Percentiles rank a stretch among this genome's conserved stretches.
Conservation (phyloP, 1,139 yeast genomes). For the Suhomyces anneliseae region DNA sequence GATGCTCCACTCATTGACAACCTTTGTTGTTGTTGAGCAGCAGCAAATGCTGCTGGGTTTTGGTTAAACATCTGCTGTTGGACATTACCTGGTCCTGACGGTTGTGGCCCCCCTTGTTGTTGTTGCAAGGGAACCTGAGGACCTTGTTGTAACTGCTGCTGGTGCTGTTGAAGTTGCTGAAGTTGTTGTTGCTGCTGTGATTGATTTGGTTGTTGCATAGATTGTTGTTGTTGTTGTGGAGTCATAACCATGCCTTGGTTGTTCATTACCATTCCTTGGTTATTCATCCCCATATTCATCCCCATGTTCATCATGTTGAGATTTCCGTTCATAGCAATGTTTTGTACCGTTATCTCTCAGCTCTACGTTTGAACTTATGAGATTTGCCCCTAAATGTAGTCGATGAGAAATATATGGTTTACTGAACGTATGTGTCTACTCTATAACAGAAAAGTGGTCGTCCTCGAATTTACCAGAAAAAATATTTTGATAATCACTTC, state of each 20-base stretch:
- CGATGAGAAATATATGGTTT: too few relatives aligned
- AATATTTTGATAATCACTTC: too few relatives aligned
- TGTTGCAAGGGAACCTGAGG: constrained; percentile 2
- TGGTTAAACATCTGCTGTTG: constrained; percentile 8
- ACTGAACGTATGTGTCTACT: too few relatives aligned
- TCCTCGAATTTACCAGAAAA: too few relatives aligned
- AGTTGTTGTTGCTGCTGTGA: constrained; percentile 12
- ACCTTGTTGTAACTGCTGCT: constrained; percentile 7
- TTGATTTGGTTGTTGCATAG: constrained; percentile 10
- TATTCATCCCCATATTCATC: constrained; percentile 16
- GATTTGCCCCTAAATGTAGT: too few relatives aligned
- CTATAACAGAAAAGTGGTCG: too few relatives aligned
- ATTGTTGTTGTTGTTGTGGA: constrained; percentile 16
- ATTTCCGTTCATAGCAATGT: constrained; percentile 15
- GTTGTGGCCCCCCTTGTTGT: constrained; percentile 3
- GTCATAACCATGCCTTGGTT: constrained; percentile 14
- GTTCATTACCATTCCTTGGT: constrained; percentile 17
- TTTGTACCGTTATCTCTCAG: background rate
- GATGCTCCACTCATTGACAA: constrained; percentile 8
- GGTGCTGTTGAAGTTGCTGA: constrained; percentile 15
- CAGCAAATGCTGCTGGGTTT: constrained; percentile 15
- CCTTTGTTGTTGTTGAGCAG: constrained; percentile 7
- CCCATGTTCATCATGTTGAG: constrained; percentile 18
- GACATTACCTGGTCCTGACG: constrained; percentile 1
- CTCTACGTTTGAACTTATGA: background rate